Evolutionary conservation across 768 basidiomycete species (phyloP), one percentile per base, ranked within the genome.

Genomic region (Steccherinum ochraceum): DNA sequence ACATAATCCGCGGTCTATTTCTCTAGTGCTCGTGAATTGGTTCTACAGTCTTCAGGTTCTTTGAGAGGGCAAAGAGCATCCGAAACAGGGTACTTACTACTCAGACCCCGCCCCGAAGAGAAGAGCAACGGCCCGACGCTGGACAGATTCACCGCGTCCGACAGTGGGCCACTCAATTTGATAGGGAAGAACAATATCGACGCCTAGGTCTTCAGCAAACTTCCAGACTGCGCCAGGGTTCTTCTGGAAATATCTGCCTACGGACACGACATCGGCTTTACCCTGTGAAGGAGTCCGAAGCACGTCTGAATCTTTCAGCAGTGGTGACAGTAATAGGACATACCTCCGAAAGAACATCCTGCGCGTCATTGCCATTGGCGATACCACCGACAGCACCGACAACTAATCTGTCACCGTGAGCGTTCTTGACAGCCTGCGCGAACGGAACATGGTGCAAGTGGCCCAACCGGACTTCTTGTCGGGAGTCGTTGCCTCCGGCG

Each of bases 381-480:
- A 35, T 35, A 35, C 30, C 30, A 16, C 30, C 30, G 16, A 35
- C 30, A 35, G 30, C 30, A 35, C 7, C 30, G 16, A 16, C 30
- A 16, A 35, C 7, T 7, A 35, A 7, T 16, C 16, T 35, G 30
- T 35, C 30, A 7, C 30, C 30, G 48, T 81, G 63, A 0, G 77
- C 78, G 45, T 76, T 75, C 64, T 86, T 84, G 51, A 87, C 66
- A 18, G 74, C 75, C 49, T 77, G 80, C 1, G 89, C 81, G 58
- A 87, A 87, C 2, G 76, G 82, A 1, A 86, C 80, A 79, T 87
- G 58, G 64, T 83, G 86, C 5, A 79, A 82, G 21, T 78, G 81
- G 5, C 56, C 67, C 18, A 78, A 45, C 1, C 76, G 11, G 82
- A 55, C 35, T 13, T 23, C 19, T 51, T 80, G 78, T 24, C 60